A percentile compares a stretch with the other conserved stretches of the same genome.
Evolutionary conservation across 176 grass and related monocot species (phyloP).

Genomic region (Microstegium vimineum): DNA sequence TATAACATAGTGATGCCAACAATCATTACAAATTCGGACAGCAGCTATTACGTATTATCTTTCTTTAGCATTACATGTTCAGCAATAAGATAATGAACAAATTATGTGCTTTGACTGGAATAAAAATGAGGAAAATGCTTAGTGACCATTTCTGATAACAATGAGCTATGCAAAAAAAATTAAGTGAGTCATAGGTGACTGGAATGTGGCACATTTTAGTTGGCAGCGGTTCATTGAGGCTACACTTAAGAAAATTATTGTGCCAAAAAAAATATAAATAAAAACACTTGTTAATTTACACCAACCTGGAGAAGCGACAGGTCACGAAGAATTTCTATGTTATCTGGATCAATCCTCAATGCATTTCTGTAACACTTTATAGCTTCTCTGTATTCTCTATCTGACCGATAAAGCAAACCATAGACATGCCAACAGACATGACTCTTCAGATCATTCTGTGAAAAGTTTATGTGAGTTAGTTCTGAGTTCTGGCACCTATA

Average conservation of each 20-base stretch:
- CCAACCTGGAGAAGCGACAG: slow-evolving; percentile 93
- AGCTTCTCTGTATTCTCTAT: slow-evolving; percentile 99
- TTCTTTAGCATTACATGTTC: background rate
- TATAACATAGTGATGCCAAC: background rate
- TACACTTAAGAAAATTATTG: slow-evolving; percentile 1
- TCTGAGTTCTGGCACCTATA: background rate
- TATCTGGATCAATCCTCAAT: slow-evolving; percentile 95
- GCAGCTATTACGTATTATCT: background rate
- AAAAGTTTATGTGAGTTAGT: slow-evolving; percentile 18
- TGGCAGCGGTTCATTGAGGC: background rate
- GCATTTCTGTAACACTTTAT: slow-evolving; percentile 99
- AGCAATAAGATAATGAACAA: background rate
- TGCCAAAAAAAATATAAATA: background rate
- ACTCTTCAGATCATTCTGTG: slow-evolving; percentile 98
- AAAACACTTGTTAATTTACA: background rate
- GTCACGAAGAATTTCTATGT: slow-evolving; percentile 98
- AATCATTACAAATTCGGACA: background rate
- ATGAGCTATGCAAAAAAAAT: slow-evolving; percentile 5
- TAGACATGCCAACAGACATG: slow-evolving; percentile 99
- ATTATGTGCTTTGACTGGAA: background rate
- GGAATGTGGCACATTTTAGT: background rate
- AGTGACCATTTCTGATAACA: slow-evolving; percentile 4
- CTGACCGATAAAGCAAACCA: slow-evolving; percentile 94
- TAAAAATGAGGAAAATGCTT: background rate
- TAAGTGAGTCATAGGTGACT: background rate